Evolutionary conservation across 2,329 filamentous ascomycete species (phyloP), one percentile per base, ranked within the genome.

Genomic region (Helicocarpus griseus): DNA sequence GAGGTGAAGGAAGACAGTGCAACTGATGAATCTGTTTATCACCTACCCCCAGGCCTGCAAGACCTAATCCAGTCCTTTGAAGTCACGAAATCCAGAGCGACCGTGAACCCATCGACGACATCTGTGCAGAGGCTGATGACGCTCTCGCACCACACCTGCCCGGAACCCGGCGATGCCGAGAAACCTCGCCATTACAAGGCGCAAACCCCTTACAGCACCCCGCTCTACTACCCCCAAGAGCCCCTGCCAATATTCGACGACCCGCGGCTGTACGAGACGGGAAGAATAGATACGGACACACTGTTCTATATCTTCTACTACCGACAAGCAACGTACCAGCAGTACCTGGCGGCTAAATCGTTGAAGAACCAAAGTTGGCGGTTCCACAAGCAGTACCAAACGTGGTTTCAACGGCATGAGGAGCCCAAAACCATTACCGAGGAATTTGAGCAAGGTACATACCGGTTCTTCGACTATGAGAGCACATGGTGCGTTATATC

Each of bases 241-340:
- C 86, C 90, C n/a, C 76, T 96, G 39, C 75, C 86, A 2, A 89
- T 97, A 57, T 91, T 97, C 60, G 89, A 96, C 61, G 89, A 98
- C 68, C 87, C 89, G 31, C 78, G 87, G 44, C 72, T 98, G 55
- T 98, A 96, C 70, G 80, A 74, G 43, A 73, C 70, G 2, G 71
- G 81, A 24, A 81, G 88, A 53, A 91, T 98, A 54, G 93, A 98
- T 63, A 89, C 90, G 0, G 93, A 98, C 65, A 95, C 91, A 28
- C 77, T 98, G 8, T 98, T 98, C 72, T 98, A 98, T 72, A 87
- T 95, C 43, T 98, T 98, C 72, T 98, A 98, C 76, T 98, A 98
- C 75, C 89, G 91, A 60, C 93, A 98, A 70, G 89, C 89, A 24
- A 90, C 89, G 1, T 90, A 95, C 61, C 90, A 97, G 68, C 93